These are phyloP conservation scores for Venturia nashicola DNA, from an alignment of 2,329 filamentous ascomycete species.

Conservation along the genomic window DNA sequence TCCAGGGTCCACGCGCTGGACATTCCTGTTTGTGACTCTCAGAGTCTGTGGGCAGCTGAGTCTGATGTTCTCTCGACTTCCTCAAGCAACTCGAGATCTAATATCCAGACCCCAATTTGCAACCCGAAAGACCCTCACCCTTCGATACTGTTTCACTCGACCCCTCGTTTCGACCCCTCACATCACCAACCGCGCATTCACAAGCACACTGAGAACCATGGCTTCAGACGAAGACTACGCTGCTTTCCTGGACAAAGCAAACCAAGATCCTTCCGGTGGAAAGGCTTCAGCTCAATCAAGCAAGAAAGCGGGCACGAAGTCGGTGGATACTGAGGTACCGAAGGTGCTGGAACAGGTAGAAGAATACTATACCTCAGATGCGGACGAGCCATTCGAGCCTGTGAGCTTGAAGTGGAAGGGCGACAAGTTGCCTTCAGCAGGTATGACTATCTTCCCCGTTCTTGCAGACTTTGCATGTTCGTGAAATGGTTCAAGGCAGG, in stretches of 20 bases:
- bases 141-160: background rate
- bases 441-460: background rate
- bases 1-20: background rate
- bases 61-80: background rate
- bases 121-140: background rate
- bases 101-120: background rate
- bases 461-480: background rate
- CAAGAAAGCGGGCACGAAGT: constrained; percentile 21
- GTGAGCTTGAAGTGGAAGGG: constrained; percentile 55
- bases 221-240: constrained; percentile 72
- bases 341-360: constrained; percentile 26
- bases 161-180: background rate
- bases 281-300: constrained; percentile 15
- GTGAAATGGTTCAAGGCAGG: background rate
- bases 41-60: background rate
- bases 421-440: constrained; percentile 41
- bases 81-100: background rate
- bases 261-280: constrained; percentile 45
- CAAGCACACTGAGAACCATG: constrained; percentile 33
- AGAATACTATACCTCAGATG: constrained; percentile 64
- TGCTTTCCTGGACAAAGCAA: constrained; percentile 77
- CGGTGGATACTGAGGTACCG: constrained; percentile 46
- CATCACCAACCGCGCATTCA: background rate
- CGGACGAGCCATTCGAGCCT: constrained; percentile 74
- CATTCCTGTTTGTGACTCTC: background rate